Evolutionary conservation across 2,329 filamentous ascomycete genomes (phyloP), one percentile per base, ranked within the genome.

Genomic region (Claviceps cyperi): DNA sequence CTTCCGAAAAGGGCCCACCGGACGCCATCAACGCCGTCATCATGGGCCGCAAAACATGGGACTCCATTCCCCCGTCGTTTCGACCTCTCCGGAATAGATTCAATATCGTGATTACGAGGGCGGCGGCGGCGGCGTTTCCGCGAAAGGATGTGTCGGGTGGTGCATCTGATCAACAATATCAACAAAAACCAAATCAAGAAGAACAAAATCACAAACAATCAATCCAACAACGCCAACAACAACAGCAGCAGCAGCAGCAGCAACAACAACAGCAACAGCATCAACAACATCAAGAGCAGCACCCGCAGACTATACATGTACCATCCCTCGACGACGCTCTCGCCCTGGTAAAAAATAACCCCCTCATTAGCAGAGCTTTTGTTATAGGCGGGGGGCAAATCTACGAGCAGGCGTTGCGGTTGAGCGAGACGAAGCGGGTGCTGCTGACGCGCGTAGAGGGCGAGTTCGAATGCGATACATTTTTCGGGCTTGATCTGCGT

Each of bases 41-140:
- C 58, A 98, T 98, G 92, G 92, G 92, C 53, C 85, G 92, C 61
- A 96, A 94, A 68, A 98, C 92, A 0, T 98, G 91, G 83, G 88
- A 94, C 48, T 88, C 82, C 55, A 91, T 98, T 53, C 91, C 92
- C 2, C 62, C 72, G 6, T 76, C 74, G 48, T 89, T 92, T 63
- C 77, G 89, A 2, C 92, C 92, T 17, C 74, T 98, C 36, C 82
- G 80, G 53, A 84, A 81, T 54, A 75, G 92, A 9, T 71, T 89
- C 47, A 97, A 95, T 65, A 78, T 96, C 40, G 78, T 97, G 56
- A 73, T 98, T 57, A 85, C 81, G 53, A 73, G 83, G 45, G 71
- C 72, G 43, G 40, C 56, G 22, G 21, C 52, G 4, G n/a, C 47
- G 2, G 40, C 28, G 28, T 9, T 11, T 11, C 28, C 28, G 9